Base-by-base conservation (phyloP, 495 filamentous ascomycete genomes). In the Daldinia childiae region DNA sequence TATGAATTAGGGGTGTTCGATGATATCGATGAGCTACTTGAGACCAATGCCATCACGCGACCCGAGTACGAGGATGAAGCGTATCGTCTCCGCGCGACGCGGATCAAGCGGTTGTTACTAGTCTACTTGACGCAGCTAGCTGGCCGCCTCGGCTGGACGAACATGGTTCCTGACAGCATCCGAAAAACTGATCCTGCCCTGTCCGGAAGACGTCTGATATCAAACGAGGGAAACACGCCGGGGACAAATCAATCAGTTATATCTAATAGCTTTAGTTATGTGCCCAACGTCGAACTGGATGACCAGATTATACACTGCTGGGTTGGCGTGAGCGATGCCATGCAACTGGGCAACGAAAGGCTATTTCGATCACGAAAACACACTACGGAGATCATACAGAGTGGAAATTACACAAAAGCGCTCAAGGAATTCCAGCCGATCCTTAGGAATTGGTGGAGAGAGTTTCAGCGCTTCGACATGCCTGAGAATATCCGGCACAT, bases 1-100 rank as follows among this genome's bases (percentile, higher is more conserved):
- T 96, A 95, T 64, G 95, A 99, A 79, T 87, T 99, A 17, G 95
- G 95, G 15, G 92, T 99, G 3, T 99, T 98, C 64, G 95, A 98
- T 67, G 88, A 92, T 48, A 90, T 91, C 63, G 91, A 89, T 56
- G 90, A 90, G 64, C 75, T 86, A 34, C 76, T 85, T 34, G 81
- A 81, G 36, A 71, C 82, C 1, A 82, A 82, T n/a, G 84, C 83
- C 61, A 88, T 86, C 69, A 83, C 83, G 1, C 79, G 87, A 39
- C 86, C 87, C 4, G 85, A 87, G 71, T 88, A 87, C 51, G 87
- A 88, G 43, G 86, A 89, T n/a, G 90, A 92, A 72, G 82, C 87
- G 0, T 95, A 94, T 77, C 90, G 91, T 55, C 85, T 89, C 4
- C 87, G 95, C 57, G 93, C 93, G 50, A 87, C 88, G 54, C 91